Evolutionary conservation across 2,329 filamentous ascomycete genomes (phyloP).

Genomic region (Colletotrichum endophyticum): DNA sequence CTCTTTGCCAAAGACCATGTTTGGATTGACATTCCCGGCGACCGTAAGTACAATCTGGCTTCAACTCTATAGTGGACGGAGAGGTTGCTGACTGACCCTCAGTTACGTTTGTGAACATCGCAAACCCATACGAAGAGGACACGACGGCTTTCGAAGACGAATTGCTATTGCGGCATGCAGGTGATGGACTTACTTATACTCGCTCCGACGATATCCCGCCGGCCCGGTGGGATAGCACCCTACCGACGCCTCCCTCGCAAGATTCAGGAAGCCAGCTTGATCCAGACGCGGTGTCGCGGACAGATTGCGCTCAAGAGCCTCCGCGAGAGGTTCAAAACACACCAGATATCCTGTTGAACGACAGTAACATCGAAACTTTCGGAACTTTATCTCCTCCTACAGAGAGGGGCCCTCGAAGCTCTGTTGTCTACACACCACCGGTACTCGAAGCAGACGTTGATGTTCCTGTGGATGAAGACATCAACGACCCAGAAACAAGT

Average conservation of each 20-base stretch:
- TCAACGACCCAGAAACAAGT: neutral
- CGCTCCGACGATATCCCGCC: neutral
- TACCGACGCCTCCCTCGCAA: neutral
- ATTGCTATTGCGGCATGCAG: neutral
- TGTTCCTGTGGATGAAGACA: neutral
- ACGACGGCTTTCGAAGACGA: neutral
- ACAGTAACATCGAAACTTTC: neutral
- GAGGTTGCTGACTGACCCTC: neutral
- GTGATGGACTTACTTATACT: neutral
- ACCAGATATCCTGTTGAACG: neutral
- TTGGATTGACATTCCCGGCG: neutral
- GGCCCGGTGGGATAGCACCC: neutral
- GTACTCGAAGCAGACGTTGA: neutral
- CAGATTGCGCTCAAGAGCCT: neutral
- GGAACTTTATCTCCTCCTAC: neutral
- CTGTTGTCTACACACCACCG: neutral
- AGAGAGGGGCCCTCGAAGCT: neutral
- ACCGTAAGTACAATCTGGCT: neutral
- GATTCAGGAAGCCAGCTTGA: neutral
- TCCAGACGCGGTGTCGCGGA: neutral
- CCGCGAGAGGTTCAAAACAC: neutral
- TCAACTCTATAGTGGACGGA: neutral
- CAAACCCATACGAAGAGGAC: neutral
- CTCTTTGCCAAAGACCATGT: neutral
- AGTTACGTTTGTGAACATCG: neutral